A percentile compares a stretch with the other conserved stretches of the same genome.
These are phyloP conservation scores for Thelephora ganbajun DNA, from an alignment of 768 basidiomycete species.

Conservation along the genomic window DNA sequence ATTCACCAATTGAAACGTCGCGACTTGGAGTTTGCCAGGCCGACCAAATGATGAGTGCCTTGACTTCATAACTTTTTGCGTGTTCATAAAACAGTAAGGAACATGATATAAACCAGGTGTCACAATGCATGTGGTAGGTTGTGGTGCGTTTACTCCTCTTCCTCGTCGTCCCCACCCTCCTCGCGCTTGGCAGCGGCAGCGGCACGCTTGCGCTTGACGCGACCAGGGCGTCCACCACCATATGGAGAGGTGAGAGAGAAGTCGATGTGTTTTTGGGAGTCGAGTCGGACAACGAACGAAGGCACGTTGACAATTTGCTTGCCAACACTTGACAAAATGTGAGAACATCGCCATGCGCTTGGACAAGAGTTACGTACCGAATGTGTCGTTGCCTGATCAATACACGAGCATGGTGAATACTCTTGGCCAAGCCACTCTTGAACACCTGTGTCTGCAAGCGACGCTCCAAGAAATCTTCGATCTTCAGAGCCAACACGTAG, in stretches of 20 bases:
- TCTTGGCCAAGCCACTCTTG: constrained; percentile 96
- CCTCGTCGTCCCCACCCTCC: constrained; percentile 51
- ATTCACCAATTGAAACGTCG: no score
- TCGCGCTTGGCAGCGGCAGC: constrained; percentile 86
- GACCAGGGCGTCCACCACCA: constrained; percentile 88
- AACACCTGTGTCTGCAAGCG: constrained; percentile 99
- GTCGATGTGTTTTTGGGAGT: constrained; percentile 99
- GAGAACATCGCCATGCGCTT: neutral
- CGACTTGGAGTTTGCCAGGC: no score
- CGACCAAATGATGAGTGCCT: no score
- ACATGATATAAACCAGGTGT: no score
- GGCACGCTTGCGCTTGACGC: constrained; percentile 98
- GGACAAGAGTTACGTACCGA: constrained; percentile 40
- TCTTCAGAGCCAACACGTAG: constrained; percentile 98
- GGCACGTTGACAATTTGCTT: constrained; percentile 99
- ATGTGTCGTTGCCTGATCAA: constrained; percentile 98
- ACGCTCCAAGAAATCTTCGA: constrained; percentile 99
- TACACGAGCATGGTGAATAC: constrained; percentile 96
- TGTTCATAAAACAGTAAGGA: no score
- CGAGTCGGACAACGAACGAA: constrained; percentile 96
- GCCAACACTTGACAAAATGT: constrained; percentile 54
- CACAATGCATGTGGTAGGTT: neutral
- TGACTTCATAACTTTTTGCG: no score
- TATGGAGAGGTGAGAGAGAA: constrained; percentile 95
- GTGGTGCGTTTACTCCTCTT: neutral